A percentile compares a stretch with the other conserved stretches of the same genome.
Conservation (phyloP, 257 asterid species). For the Nicotiana noctiflora region DNA sequence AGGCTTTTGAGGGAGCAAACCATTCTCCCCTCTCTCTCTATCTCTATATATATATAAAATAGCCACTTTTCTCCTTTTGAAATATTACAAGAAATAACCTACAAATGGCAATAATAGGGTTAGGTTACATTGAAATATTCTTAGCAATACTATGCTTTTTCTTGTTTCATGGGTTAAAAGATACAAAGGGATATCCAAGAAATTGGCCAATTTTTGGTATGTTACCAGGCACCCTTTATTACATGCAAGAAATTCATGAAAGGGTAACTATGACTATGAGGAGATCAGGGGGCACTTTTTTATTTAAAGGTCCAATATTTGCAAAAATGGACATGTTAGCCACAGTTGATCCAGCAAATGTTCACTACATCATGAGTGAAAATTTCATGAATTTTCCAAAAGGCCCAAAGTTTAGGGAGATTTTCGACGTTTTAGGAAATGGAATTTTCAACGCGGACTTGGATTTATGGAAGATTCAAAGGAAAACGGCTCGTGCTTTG, state of each 20-base stretch:
- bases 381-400: constrained; percentile 47
- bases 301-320: constrained; percentile 39
- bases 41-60: neutral
- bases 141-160: constrained; percentile 25
- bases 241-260: constrained; percentile 34
- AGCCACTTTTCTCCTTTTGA: neutral
- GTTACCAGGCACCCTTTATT: constrained; percentile 32
- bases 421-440: constrained; percentile 45
- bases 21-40: neutral
- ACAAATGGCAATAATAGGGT: constrained; percentile 17
- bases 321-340: constrained; percentile 36
- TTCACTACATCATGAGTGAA: constrained; percentile 51
- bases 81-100: neutral
- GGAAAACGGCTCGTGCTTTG: constrained; percentile 42
- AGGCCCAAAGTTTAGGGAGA: constrained; percentile 38
- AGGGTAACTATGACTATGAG: constrained; percentile 18
- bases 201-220: constrained; percentile 45
- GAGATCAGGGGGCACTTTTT: constrained; percentile 26
- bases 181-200: constrained; percentile 28
- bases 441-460: constrained; percentile 51
- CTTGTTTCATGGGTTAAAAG: constrained; percentile 14
- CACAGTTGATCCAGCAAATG: constrained; percentile 45
- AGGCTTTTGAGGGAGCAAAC: too few relatives aligned
- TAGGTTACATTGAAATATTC: constrained; percentile 25
- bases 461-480: constrained; percentile 38